These are phyloP conservation scores for Umbelopsis sp. DNA, from an alignment of 371 early-diverging fungal genomes.

Conservation along the genomic window DNA sequence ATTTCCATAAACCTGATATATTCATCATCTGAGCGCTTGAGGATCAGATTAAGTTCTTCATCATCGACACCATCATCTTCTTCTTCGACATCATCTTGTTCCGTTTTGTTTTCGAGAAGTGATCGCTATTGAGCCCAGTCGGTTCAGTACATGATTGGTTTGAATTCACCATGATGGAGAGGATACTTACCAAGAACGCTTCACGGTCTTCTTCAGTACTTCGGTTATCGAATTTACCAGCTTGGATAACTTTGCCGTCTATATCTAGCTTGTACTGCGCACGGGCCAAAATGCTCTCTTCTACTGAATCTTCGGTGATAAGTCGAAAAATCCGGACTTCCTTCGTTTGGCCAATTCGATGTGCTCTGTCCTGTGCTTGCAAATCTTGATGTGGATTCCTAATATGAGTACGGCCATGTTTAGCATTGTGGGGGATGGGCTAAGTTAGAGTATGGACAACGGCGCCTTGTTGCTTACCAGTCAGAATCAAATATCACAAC, in stretches of 20 bases:
- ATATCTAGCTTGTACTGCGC: slow-evolving; percentile 97
- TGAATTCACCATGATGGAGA: too few relatives aligned
- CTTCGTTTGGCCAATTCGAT: slow-evolving; percentile 99
- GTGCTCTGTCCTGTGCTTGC: slow-evolving; percentile 99
- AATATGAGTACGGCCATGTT: neutral
- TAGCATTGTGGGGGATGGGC: slow-evolving; percentile 6
- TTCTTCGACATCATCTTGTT: slow-evolving; percentile 56
- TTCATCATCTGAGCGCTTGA: slow-evolving; percentile 53
- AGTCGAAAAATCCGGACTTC: slow-evolving; percentile 99
- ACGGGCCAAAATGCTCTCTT: slow-evolving; percentile 95
- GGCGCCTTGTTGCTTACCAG: slow-evolving; percentile 61
- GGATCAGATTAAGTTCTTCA: slow-evolving; percentile 66
- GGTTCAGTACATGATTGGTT: neutral
- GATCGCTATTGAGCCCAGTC: slow-evolving; percentile 52
- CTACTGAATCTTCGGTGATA: slow-evolving; percentile 94
- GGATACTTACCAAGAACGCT: slow-evolving; percentile 61
- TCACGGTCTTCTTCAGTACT: slow-evolving; percentile 94
- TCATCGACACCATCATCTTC: slow-evolving; percentile 73
- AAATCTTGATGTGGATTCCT: slow-evolving; percentile 98
- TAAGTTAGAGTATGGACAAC: slow-evolving; percentile 21
- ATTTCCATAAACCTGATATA: slow-evolving; percentile 46
- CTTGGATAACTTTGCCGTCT: slow-evolving; percentile 98
- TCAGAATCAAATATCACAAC: slow-evolving; percentile 99
- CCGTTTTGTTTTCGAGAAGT: slow-evolving; percentile 74
- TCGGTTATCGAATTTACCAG: slow-evolving; percentile 98